Evolutionary conservation across 2,329 filamentous ascomycete species (phyloP).

Genomic region (Reticulascus tulasneorum): DNA sequence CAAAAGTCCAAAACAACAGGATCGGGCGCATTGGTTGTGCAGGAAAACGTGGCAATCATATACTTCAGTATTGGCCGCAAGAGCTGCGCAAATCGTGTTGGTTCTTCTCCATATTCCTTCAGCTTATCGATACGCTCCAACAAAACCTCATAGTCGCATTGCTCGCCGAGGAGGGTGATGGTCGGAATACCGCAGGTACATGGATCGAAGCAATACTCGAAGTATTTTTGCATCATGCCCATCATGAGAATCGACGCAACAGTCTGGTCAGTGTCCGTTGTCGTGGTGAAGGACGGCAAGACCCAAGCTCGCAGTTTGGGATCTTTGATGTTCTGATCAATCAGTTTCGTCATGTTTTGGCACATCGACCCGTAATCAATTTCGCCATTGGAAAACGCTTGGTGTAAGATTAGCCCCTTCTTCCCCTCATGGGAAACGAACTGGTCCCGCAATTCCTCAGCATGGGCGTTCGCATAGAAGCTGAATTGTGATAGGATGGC

Average conservation of each 20-base stretch:
- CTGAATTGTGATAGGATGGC: constrained; percentile 45
- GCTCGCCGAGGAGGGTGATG: constrained; percentile 46
- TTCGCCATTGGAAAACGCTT: constrained; percentile 1
- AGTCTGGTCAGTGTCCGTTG: constrained; percentile 36
- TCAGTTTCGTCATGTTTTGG: constrained; percentile 32
- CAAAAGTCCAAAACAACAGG: constrained; percentile 31
- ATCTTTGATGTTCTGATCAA: constrained; percentile 38
- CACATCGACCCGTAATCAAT: constrained; percentile 19
- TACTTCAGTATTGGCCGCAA: constrained; percentile 32
- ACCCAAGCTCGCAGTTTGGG: constrained; percentile 40
- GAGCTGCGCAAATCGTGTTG: constrained; percentile 25
- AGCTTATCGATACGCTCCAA: constrained; percentile 31
- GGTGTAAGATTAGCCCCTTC: constrained; percentile 15
- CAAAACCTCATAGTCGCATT: constrained; percentile 38
- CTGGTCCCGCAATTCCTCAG: constrained; percentile 35
- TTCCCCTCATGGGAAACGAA: constrained; percentile 39
- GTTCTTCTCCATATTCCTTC: constrained; percentile 29
- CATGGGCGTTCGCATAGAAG: constrained; percentile 40
- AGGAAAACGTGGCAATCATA: constrained; percentile 34
- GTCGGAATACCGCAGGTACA: constrained; percentile 47
- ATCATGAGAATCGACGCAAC: constrained; percentile 46
- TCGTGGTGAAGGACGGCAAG: constrained; percentile 49
- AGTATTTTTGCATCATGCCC: constrained; percentile 47
- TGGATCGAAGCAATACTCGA: constrained; percentile 25
- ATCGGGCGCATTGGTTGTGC: constrained; percentile 23